Evolutionary conservation across 2,329 filamentous ascomycete genomes (phyloP), one percentile per base, ranked within the genome.

Genomic region (Aspergillus alliaceus): DNA sequence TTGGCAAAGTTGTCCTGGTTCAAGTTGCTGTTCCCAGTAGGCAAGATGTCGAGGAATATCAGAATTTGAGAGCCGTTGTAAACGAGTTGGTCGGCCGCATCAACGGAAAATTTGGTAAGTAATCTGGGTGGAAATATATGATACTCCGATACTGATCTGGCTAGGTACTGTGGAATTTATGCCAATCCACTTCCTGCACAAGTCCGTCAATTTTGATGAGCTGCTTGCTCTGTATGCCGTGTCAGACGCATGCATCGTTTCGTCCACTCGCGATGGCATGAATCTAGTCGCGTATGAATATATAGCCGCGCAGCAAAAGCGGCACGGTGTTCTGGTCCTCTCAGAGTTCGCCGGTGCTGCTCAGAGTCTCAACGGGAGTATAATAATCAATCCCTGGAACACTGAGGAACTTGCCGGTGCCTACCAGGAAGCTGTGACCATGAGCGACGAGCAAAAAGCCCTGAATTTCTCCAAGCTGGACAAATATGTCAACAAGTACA

Each of bases 331-430:
- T 60, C 89, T 99, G 85, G 93, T 99, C 55, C 85, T 99, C 31
- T 97, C 93, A 48, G 95, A 99, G 73, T 98, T 99, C 71, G 93
- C 95, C 0, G 95, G 95, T 42, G 95, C 95, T 7, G 93, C 95
- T 0, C 95, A 98, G 76, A 95, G 90, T 61, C 83, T 99, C 57
- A 97, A 96, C 65, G 93, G 93, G 59, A 92, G 90, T 66, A 82
- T 98, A 51, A 93, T 98, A 53, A 91, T 98, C 69, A 99, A 99
- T 76, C 95, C 95, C 1, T 99, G 95, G 95, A 98, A 98, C 74
- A 97, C 93, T 0, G 93, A 97, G 71, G 93, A 98, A 75, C 81
- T 98, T 35, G 93, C 93, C 39, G 90, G 92, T 67, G 91, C 93
- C 6, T 93, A 98, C 65, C 90, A 97, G 75, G 92, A 96, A 64